These are phyloP conservation scores for Naganishia antarctica DNA, from an alignment of 768 basidiomycete genomes.

Conservation along the genomic window DNA sequence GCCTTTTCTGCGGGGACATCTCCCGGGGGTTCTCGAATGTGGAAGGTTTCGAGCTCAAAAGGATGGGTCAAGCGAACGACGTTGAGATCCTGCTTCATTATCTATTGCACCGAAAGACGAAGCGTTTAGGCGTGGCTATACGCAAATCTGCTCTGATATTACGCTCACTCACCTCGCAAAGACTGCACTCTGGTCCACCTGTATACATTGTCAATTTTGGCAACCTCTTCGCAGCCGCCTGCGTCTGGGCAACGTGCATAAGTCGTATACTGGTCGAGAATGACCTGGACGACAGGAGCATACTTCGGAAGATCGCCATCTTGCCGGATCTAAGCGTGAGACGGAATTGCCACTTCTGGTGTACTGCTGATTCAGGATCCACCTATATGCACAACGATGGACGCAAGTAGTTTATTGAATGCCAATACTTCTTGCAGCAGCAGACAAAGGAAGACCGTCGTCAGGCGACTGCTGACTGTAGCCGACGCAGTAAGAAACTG, in stretches of 20 bases:
- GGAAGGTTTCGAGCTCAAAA: conserved; percentile 40
- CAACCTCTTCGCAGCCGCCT: conserved; percentile 18
- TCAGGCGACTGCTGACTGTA: too few species aligned
- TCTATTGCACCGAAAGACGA: conserved; percentile 23
- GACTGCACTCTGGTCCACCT: conserved; percentile 47
- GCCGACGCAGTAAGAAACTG: too few species aligned
- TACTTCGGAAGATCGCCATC: conserved; percentile 7
- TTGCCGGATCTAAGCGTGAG: too few species aligned
- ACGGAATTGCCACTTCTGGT: too few species aligned
- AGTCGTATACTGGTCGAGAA: conserved; percentile 8
- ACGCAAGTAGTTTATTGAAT: too few species aligned
- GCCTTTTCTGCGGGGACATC: conserved; percentile 36
- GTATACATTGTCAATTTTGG: conserved; percentile 44
- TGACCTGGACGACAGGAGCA: conserved; percentile 4
- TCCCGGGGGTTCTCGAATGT: conserved; percentile 44
- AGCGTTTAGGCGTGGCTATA: neutral
- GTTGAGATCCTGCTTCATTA: conserved; percentile 42
- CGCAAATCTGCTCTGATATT: neutral
- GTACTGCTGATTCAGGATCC: too few species aligned
- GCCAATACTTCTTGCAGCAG: too few species aligned
- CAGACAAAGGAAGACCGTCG: too few species aligned
- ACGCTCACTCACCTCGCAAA: conserved; percentile 44
- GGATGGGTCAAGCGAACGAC: conserved; percentile 37
- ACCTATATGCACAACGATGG: too few species aligned
- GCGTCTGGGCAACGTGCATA: neutral